phyloP scores from a whole-genome alignment of 805 yeast genomes.

The Hanseniaspora thailandica region DNA sequence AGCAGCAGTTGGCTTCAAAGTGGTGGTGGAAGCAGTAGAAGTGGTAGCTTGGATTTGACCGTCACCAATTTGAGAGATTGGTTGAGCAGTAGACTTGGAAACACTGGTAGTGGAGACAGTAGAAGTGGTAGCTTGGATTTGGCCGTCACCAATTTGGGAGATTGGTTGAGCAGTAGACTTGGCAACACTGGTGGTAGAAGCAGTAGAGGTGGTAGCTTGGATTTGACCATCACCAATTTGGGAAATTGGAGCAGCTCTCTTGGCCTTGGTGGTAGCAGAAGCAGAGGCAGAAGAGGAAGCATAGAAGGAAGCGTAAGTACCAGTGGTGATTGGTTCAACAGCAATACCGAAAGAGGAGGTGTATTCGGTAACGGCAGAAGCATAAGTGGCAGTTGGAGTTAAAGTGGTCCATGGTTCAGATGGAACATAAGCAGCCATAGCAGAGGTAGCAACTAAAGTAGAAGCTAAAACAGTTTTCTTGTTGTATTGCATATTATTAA shows the following conservation, averaged over 20 bases:
- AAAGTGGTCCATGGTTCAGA: slow-evolving; percentile 56
- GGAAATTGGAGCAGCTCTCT: slow-evolving; percentile 31
- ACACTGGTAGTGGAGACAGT: slow-evolving; percentile 20
- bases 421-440: slow-evolving; percentile 49
- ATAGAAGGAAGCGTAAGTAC: slow-evolving; percentile 18
- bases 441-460: slow-evolving; percentile 35
- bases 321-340: slow-evolving; percentile 38
- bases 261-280: slow-evolving; percentile 30
- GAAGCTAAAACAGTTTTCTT: slow-evolving; percentile 22
- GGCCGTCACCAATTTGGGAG: slow-evolving; percentile 44
- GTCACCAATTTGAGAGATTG: slow-evolving; percentile 32
- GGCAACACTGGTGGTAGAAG: slow-evolving; percentile 22
- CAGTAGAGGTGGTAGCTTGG: slow-evolving; percentile 17
- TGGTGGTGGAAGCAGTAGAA: slow-evolving; percentile 23
- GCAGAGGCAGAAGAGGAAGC: slow-evolving; percentile 29
- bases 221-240: slow-evolving; percentile 47
- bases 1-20: slow-evolving; percentile 21
- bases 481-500: slow-evolving; percentile 18
- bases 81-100: slow-evolving; percentile 26
- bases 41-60: slow-evolving; percentile 33
- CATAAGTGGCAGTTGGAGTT: slow-evolving; percentile 47
- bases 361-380: slow-evolving; percentile 49
- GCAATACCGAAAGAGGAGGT: slow-evolving; percentile 55
- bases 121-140: slow-evolving; percentile 32
- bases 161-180: slow-evolving; percentile 21